A percentile compares a stretch with the other conserved stretches of the same genome.
phyloP scores from a whole-genome alignment of 2,329 filamentous ascomycete genomes.

The Fusarium sp. region DNA sequence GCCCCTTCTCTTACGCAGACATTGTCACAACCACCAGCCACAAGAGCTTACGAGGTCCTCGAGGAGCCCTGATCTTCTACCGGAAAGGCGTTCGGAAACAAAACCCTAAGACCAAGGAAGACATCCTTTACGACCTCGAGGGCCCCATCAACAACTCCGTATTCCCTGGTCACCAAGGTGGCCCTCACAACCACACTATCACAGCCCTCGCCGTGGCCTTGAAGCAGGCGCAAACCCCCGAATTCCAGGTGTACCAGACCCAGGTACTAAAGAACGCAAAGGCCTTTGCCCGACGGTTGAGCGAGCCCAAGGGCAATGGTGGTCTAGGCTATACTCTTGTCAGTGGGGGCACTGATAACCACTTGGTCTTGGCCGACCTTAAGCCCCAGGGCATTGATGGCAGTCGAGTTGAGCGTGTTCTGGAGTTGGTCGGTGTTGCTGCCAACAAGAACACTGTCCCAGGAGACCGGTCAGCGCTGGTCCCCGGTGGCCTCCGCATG shows the following conservation, averaged over 20 bases:
- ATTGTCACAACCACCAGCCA: conserved; percentile 98
- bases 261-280: conserved; percentile 93
- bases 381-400: conserved; percentile 91
- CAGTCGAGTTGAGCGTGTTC: conserved; percentile 86
- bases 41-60: conserved; percentile 94
- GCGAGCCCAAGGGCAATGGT: conserved; percentile 77
- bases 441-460: conserved; percentile 99
- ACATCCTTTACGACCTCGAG: conserved; percentile 91
- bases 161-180: conserved; percentile 97
- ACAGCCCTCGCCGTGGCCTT: conserved; percentile 93
- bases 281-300: conserved; percentile 78
- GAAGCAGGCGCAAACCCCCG: conserved; percentile 89
- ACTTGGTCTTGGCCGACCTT: conserved; percentile 92
- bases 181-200: conserved; percentile 99
- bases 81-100: conserved; percentile 88
- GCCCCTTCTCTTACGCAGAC: conserved; percentile 90
- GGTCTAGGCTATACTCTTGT: conserved; percentile 90
- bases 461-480: conserved; percentile 92
- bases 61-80: conserved; percentile 99
- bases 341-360: conserved; percentile 95
- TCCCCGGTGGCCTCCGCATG: conserved; percentile 92
- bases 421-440: conserved; percentile 95
- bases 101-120: conserved; percentile 86
- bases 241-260: conserved; percentile 94
- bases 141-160: conserved; percentile 94